Evolutionary conservation across 2,329 filamentous ascomycete species (phyloP).

Genomic region (Exserohilum turcica): DNA sequence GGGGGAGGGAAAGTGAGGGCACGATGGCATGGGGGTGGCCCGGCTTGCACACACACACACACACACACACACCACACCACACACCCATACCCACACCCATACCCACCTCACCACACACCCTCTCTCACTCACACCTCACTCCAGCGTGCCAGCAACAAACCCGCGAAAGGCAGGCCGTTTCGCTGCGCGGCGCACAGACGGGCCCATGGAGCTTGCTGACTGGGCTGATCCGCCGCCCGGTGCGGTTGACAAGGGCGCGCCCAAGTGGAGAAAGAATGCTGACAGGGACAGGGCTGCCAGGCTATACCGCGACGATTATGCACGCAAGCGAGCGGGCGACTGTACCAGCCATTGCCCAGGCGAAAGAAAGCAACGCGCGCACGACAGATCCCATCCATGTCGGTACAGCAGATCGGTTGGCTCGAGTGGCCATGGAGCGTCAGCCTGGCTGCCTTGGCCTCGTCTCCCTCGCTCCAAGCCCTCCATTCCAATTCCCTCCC

Average conservation of each 20-base stretch:
- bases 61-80: too few relatives aligned
- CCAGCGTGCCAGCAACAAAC: slow-evolving; percentile 31
- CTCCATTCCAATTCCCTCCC: slow-evolving; percentile 6
- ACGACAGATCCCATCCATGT: slow-evolving; percentile 22
- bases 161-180: slow-evolving; percentile 30
- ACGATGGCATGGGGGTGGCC: slow-evolving; percentile 35
- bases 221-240: slow-evolving; percentile 39
- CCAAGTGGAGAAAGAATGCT: slow-evolving; percentile 16
- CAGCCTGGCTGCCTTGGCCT: slow-evolving; percentile 2
- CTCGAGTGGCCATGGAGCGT: slow-evolving; percentile 5
- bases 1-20: slow-evolving; percentile 26
- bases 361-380: slow-evolving; percentile 21
- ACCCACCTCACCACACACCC: too few relatives aligned
- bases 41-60: slow-evolving; percentile 31
- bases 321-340: slow-evolving; percentile 42
- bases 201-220: slow-evolving; percentile 35
- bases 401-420: slow-evolving; percentile 27
- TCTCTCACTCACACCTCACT: too few relatives aligned
- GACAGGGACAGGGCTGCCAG: slow-evolving; percentile 27
- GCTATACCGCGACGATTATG: slow-evolving; percentile 26
- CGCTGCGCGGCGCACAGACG: slow-evolving; percentile 36
- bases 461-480: background rate
- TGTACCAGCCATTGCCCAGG: slow-evolving; percentile 36
- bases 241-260: slow-evolving; percentile 34
- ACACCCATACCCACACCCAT: too few relatives aligned